Conservation (phyloP, 176 grass and related monocot species). For the Juncus inflexus region DNA sequence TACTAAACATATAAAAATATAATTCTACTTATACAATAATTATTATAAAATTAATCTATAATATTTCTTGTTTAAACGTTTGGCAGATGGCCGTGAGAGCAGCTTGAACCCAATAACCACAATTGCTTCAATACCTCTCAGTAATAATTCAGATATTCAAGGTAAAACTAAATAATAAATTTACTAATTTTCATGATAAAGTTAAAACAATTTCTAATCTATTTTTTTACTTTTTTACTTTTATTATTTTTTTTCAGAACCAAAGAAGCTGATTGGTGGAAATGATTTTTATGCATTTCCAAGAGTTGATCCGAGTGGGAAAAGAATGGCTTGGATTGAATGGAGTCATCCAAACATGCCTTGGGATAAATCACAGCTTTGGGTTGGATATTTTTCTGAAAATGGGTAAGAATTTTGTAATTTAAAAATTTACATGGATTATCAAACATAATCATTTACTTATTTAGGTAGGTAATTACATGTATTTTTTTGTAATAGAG, state of each 20-base stretch:
- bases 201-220: conserved; percentile 18
- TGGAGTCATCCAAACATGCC: conserved; percentile 92
- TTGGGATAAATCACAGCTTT: conserved; percentile 95
- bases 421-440: not conserved
- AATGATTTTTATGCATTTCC: conserved; percentile 97
- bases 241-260: conserved; percentile 51
- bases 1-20: not conserved
- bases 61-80: conserved; percentile 20
- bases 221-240: conserved; percentile 22
- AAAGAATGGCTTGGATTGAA: conserved; percentile 80
- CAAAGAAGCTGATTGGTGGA: conserved; percentile 63
- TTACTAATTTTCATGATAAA: conserved; percentile 9
- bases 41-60: conserved; percentile 23
- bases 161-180: conserved; percentile 42
- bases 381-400: conserved; percentile 80
- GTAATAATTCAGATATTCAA: conserved; percentile 25
- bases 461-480: not conserved
- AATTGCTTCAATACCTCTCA: conserved; percentile 55
- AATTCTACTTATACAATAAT: not conserved
- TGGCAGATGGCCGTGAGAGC: conserved; percentile 63
- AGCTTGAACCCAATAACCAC: conserved; percentile 67
- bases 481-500: conserved; percentile 42
- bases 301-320: conserved; percentile 67
- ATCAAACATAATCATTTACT: not conserved
- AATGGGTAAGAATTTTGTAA: conserved; percentile 53